Evolutionary conservation across 495 filamentous ascomycete species (phyloP).

Genomic region (Tuber microsphaerosporum): DNA sequence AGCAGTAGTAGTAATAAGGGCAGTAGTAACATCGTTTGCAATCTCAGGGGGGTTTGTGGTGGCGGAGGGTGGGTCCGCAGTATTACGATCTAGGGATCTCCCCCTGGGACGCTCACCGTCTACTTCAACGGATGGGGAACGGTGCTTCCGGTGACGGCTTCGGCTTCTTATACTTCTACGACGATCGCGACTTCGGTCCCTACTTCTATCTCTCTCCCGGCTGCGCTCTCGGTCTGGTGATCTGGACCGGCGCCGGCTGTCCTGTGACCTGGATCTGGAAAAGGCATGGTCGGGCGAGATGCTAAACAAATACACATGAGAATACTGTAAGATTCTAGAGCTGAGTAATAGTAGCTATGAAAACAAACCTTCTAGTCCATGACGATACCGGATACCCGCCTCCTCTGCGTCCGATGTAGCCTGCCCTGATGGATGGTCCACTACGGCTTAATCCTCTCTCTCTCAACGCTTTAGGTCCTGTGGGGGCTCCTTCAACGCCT

Average conservation of each 20-base stretch:
- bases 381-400: constrained; percentile 33
- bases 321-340: constrained; percentile 25
- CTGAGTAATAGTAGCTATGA: constrained; percentile 9
- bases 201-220: constrained; percentile 33
- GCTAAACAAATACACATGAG: constrained; percentile 15
- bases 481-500: constrained; percentile 74
- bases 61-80: constrained; percentile 26
- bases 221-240: constrained; percentile 29
- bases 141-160: constrained; percentile 45
- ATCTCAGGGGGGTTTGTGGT: constrained; percentile 7
- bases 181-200: constrained; percentile 39
- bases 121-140: constrained; percentile 26
- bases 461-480: constrained; percentile 87
- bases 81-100: constrained; percentile 23
- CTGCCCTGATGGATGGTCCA: constrained; percentile 37
- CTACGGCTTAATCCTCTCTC: constrained; percentile 55
- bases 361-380: constrained; percentile 39
- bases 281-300: constrained; percentile 28
- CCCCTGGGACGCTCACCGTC: constrained; percentile 23
- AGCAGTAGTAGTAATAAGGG: not conserved
- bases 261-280: constrained; percentile 25
- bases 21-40: constrained; percentile 1
- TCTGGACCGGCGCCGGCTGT: constrained; percentile 28
- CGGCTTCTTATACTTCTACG: constrained; percentile 42
- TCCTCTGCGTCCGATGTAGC: constrained; percentile 28